Base-by-base conservation (phyloP, 495 filamentous ascomycete species). In the Tuber calosporum region DNA sequence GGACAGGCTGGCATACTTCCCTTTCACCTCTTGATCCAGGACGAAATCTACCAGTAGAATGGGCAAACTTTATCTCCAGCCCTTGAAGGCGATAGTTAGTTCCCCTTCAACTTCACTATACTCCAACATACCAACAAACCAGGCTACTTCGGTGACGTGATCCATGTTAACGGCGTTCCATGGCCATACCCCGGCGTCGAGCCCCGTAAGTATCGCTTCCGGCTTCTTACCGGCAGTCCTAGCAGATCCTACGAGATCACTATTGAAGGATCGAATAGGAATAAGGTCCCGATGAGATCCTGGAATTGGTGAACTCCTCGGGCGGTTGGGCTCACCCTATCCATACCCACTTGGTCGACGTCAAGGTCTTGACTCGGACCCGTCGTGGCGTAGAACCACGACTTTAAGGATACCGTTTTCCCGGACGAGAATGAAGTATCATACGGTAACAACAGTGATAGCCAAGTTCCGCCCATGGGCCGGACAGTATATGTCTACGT, bases 321-420 rank as follows among this genome's bases (percentile, higher is more conserved):
- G 85, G 85, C 17, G 84, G 82, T 30, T 87, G 86, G 82, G 83
- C 81, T 8, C 86, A 88, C 72, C 87, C 85, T 7, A 84, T 88
- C 72, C 86, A 88, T 78, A 83, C 89, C 69, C 87, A 89, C 76
- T 81, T 88, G 15, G 83, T 89, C 71, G 86, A 87, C 73, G 86
- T 89, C 75, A 74, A 71, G 62, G 82, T 89, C 42, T 71, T 87
- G n/a, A 78, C 82, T 0, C 83, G 85, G 20, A 83, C 78, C 3
- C 82, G 81, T 13, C 82, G 81, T 11, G 78, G 83, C 5, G 82
- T 89, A 1, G 74, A 83, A 48, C 79, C 84, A 0, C 88, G 88
- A 15, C 36, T 34, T 6, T 34, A 75, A 81, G 72, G 75, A 81
- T 71, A 71, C 81, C 69, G 72, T 74, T 36, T 69, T 79, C 45